phyloP scores from a whole-genome alignment of 306 rosid species.

The Quercus berberidifolia region DNA sequence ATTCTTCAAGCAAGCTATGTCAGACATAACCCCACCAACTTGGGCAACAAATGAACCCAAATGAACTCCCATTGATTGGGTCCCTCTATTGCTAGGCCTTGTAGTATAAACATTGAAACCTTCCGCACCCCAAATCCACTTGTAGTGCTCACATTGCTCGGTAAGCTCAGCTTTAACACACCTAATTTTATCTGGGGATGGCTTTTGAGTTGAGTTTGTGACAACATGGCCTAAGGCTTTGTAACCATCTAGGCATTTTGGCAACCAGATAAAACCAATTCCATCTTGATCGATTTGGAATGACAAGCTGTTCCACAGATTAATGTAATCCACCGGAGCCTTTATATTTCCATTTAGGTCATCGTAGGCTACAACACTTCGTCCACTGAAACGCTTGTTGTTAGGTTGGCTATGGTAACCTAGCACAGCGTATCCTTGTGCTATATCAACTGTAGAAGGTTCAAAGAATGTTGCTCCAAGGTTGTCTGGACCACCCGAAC shows the following conservation, averaged over 20 bases:
- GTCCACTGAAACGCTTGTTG: slow-evolving; percentile 57
- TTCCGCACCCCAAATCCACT: slow-evolving; percentile 57
- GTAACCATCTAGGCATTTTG: slow-evolving; percentile 60
- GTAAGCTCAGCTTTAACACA: slow-evolving; percentile 65
- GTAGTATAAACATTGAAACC: slow-evolving; percentile 39
- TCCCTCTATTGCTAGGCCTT: slow-evolving; percentile 52
- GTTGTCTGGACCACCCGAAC: slow-evolving; percentile 55
- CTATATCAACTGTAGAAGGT: slow-evolving; percentile 43
- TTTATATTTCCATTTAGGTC: not conserved
- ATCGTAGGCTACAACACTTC: too few relatives aligned
- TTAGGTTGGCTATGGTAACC: slow-evolving; percentile 69
- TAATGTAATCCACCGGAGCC: slow-evolving; percentile 51
- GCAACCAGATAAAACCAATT: slow-evolving; percentile 61
- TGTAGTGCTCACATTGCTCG: slow-evolving; percentile 38
- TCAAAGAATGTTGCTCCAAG: slow-evolving; percentile 61
- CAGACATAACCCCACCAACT: slow-evolving; percentile 9
- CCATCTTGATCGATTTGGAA: slow-evolving; percentile 35
- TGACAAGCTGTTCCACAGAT: slow-evolving; percentile 51
- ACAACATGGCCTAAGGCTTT: slow-evolving; percentile 60
- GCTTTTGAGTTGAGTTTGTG: slow-evolving; percentile 51
- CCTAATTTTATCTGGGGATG: slow-evolving; percentile 48
- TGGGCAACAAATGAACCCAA: slow-evolving; percentile 59
- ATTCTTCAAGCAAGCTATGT: too few relatives aligned
- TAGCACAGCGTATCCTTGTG: slow-evolving; percentile 57
- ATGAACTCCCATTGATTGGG: slow-evolving; percentile 38